Base-by-base conservation (phyloP, 768 basidiomycete species). In the Podaxis mareebaensis region DNA sequence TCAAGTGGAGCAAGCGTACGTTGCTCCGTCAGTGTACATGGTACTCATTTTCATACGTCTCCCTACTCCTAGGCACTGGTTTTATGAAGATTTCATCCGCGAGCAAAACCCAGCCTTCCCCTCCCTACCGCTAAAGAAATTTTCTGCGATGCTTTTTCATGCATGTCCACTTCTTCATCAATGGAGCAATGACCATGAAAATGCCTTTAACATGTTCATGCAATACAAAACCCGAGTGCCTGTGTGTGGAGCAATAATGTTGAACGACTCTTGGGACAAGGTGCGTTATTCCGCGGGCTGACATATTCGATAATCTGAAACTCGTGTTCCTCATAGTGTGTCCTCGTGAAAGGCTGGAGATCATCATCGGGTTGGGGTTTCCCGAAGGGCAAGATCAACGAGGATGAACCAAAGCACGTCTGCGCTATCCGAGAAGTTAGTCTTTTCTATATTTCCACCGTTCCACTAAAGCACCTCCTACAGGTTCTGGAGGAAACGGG, bases 321-420 rank as follows among this genome's bases (percentile, higher is more conserved):
- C 49, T 28, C 8, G 24, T 17, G 20, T 24, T 24, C 22, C 49
- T 51, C 7, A 51, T 72, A 98, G 96, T 95, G 93, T 71, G 82
- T 99, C n/a, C 84, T 99, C 64, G 97, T 99, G 63, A 95, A 97
- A 76, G 97, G 97, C 6, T 99, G 94, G 94, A 98, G 97, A 75
- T 87, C 93, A 39, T 92, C 90, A 20, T 92, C 97, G 2, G 93
- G 95, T 6, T 99, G 97, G 97, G 91, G 94, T n/a, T 99, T 99
- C 75, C 97, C 97, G 6, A 93, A 96, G 73, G 97, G 97, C n/a
- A 99, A 99, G 78, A 99, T 99, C 74, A 99, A 99, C 70, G 90
- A 96, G 73, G 85, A 91, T 64, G 97, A 99, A 73, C 86, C 90
- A 7, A 85, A 89, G 61, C 83, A 84, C 54, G 83, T 82, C 60